Evolutionary conservation across 2,329 filamentous ascomycete species (phyloP), one percentile per base, ranked within the genome.

Genomic region (Botrytis fabae): DNA sequence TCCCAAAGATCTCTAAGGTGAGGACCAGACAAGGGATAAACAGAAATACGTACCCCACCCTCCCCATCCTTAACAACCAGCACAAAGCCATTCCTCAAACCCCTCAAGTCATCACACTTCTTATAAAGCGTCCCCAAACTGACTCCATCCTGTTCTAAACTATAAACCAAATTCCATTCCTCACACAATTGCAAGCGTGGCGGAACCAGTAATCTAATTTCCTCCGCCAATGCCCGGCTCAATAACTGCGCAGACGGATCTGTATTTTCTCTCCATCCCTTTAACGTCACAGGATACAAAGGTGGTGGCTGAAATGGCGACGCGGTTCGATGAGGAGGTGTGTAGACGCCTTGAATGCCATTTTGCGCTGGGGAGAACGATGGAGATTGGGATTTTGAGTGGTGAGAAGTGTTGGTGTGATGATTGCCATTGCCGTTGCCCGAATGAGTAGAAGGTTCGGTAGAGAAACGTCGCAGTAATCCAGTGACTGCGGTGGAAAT

Each of bases 281-380:
- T 83, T 51, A 98, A 86, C 7, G 87, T 85, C 35, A 98, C 83
- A 0, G 95, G 93, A 73, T 95, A 95, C 68, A 98, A 88, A 0
- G 95, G 95, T 18, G 95, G 95, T 1, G 94, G 94, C 77, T 94
- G 92, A 81, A 97, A 94, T 2, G 94, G 94, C 20, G 92, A 94
- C 10, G 88, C 87, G 70, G 88, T 90, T 76, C 93, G 89, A 68
- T 78, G 75, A 18, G 78, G 79, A 42, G 80, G 78, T 6, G 78
- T 80, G 62, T 80, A 80, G 20, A 79, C 76, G 20, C 76, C 77
- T 54, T 78, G 73, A 60, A 76, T 78, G 69, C 75, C 75, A 73
- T 73, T 78, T 32, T 70, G 46, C 38, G 46, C 63, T 4, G 71
- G 9, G 38, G 46, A n/a, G 38, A 42, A 42, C 3, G 38, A 42